These are phyloP conservation scores for Dactylellina haptotyla DNA, from an alignment of 2,329 filamentous ascomycete genomes.

Conservation along the genomic window DNA sequence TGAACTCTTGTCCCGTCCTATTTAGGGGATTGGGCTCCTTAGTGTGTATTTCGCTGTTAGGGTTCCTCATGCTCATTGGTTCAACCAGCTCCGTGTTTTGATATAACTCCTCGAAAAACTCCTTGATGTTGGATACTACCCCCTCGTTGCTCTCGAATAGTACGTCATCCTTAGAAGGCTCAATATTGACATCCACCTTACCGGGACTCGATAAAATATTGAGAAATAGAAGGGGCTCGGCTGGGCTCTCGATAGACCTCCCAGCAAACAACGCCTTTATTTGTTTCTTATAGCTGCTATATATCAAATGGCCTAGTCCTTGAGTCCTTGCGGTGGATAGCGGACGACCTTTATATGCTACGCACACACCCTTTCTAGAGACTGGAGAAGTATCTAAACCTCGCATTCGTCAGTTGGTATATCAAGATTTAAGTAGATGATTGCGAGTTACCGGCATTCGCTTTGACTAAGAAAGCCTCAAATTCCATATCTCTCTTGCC, in stretches of 20 bases:
- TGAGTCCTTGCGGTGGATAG: conserved; percentile 27
- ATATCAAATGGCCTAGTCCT: conserved; percentile 37
- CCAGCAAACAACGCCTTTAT: conserved; percentile 21
- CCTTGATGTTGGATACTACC: conserved; percentile 4
- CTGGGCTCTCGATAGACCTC: conserved; percentile 57
- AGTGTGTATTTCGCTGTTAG: not conserved
- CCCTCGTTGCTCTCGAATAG: conserved; percentile 64
- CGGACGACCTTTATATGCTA: conserved; percentile 45
- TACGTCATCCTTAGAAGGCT: conserved; percentile 68
- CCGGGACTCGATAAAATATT: conserved; percentile 64
- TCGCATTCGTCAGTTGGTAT: not conserved
- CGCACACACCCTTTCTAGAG: conserved; percentile 53
- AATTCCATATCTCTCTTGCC: conserved; percentile 34
- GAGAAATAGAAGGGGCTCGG: conserved; percentile 65
- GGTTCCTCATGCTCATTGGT: not conserved
- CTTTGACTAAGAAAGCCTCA: conserved; percentile 55
- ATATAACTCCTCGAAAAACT: conserved; percentile 22
- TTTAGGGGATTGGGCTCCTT: not conserved
- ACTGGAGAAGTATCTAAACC: conserved; percentile 29
- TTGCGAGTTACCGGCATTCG: conserved; percentile 24
- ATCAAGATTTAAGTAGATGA: not conserved
- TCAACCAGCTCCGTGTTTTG: not conserved
- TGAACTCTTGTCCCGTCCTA: conserved; percentile 1
- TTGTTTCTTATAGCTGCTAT: conserved; percentile 35
- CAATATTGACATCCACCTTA: conserved; percentile 67